phyloP scores from a whole-genome alignment of 257 asterid genomes.

The Jaltomata sinuosa region DNA sequence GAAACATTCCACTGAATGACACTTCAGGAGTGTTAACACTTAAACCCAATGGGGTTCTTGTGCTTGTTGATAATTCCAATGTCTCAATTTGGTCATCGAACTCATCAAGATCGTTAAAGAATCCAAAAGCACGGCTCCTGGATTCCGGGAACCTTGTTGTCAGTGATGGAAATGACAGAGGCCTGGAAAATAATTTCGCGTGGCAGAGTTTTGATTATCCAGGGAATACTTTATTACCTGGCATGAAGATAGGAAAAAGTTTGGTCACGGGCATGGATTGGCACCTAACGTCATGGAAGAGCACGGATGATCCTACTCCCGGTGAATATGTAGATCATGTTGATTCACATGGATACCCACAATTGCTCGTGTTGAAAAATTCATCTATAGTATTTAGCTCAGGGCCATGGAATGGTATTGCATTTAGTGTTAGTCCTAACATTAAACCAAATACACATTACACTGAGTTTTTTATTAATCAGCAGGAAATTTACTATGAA shows the following conservation, averaged over 20 bases:
- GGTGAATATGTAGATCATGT: not conserved
- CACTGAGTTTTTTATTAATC: not conserved
- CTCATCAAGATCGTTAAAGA: not conserved
- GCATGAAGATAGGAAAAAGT: slow-evolving; percentile 8
- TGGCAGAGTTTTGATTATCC: slow-evolving; percentile 19
- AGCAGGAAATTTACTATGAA: not conserved
- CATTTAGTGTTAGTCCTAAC: not conserved
- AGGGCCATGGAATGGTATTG: slow-evolving; percentile 13
- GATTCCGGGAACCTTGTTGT: slow-evolving; percentile 10
- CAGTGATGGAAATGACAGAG: not conserved
- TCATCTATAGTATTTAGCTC: not conserved
- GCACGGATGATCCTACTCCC: slow-evolving; percentile 6
- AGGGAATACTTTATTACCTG: not conserved
- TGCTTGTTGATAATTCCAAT: not conserved
- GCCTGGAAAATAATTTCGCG: not conserved
- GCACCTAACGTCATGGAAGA: slow-evolving; percentile 5
- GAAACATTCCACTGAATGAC: not conserved
- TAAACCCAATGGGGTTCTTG: not conserved
- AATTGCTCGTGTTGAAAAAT: not conserved
- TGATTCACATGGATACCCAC: not conserved
- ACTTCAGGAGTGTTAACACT: not conserved
- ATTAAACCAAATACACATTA: not conserved
- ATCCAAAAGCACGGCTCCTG: not conserved
- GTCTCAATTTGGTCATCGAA: slow-evolving; percentile 2
- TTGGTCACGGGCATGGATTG: not conserved